phyloP scores from a whole-genome alignment of 805 yeast species.

The Nakazawaea holstii region DNA sequence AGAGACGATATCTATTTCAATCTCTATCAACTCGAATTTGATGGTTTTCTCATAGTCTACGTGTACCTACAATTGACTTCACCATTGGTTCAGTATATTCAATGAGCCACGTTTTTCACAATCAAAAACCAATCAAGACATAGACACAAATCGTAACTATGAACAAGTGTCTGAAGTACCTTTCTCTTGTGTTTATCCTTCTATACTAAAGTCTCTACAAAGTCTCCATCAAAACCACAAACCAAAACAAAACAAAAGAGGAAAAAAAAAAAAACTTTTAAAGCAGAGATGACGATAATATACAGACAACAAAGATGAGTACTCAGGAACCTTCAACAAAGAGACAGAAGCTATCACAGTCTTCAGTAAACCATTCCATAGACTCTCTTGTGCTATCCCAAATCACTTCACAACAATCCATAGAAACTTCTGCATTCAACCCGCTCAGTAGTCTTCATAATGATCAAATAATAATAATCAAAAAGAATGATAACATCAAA shows the following conservation, averaged over 20 bases:
- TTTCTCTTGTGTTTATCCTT: too few species aligned
- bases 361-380: constrained; percentile 1
- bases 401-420: neutral
- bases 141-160: too few species aligned
- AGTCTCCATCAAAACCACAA: neutral
- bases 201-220: too few species aligned
- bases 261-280: neutral
- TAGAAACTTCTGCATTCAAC: neutral
- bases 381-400: neutral
- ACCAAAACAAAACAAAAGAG: neutral
- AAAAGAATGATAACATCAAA: constrained; percentile 10
- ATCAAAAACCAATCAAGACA: too few species aligned
- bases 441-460: neutral
- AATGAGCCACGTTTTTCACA: too few species aligned
- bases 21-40: too few species aligned
- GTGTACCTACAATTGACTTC: too few species aligned
- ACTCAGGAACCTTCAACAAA: neutral
- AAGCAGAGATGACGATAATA: neutral
- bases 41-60: too few species aligned
- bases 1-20: too few species aligned
- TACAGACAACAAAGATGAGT: neutral
- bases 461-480: constrained; percentile 1
- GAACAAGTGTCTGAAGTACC: too few species aligned
- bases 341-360: neutral
- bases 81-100: too few species aligned